Percentiles rank a stretch among this genome's conserved stretches.
phyloP scores from a whole-genome alignment of 208 protist species.

The Trichomonas vaginalis region DNA sequence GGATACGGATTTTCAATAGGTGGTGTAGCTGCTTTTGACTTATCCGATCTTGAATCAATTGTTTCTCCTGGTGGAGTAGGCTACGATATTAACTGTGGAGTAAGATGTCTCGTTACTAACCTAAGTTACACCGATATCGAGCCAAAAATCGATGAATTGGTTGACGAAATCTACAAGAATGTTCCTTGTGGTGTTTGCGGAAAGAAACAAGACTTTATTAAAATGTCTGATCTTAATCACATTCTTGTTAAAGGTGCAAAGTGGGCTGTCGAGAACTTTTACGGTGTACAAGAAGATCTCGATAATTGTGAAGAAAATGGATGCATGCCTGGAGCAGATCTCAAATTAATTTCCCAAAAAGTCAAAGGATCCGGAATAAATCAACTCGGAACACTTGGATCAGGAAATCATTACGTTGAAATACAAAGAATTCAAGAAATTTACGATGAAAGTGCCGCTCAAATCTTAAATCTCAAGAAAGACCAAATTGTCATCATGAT shows the following conservation, averaged over 20 bases:
- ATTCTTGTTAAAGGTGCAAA: slow-evolving; percentile 57
- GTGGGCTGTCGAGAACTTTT: slow-evolving; percentile 57
- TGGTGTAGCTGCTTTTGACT: slow-evolving; percentile 69
- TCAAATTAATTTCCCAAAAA: slow-evolving; percentile 43
- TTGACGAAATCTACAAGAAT: neutral
- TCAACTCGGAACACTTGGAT: slow-evolving; percentile 57
- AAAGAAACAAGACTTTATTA: neutral
- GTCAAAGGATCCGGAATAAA: slow-evolving; percentile 58
- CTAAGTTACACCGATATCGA: slow-evolving; percentile 45
- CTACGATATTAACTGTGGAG: slow-evolving; percentile 75
- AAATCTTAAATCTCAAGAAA: slow-evolving; percentile 54
- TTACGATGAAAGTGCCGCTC: slow-evolving; percentile 49
- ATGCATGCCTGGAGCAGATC: slow-evolving; percentile 45
- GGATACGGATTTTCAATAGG: slow-evolving; percentile 75
- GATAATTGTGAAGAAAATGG: slow-evolving; percentile 61
- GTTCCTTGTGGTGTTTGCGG: slow-evolving; percentile 8
- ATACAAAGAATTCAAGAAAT: slow-evolving; percentile 56
- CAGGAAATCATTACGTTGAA: slow-evolving; percentile 63
- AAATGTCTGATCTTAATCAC: slow-evolving; percentile 39
- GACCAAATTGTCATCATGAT: slow-evolving; percentile 58
- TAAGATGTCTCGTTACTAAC: slow-evolving; percentile 62
- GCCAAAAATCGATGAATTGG: neutral
- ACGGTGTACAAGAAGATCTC: slow-evolving; percentile 61
- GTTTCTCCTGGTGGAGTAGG: slow-evolving; percentile 61
- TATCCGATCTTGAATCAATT: slow-evolving; percentile 49